Evolutionary conservation across 371 early-diverging fungal genomes (phyloP), one percentile per base, ranked within the genome.

Genomic region (Lichtheimia ramosa): DNA sequence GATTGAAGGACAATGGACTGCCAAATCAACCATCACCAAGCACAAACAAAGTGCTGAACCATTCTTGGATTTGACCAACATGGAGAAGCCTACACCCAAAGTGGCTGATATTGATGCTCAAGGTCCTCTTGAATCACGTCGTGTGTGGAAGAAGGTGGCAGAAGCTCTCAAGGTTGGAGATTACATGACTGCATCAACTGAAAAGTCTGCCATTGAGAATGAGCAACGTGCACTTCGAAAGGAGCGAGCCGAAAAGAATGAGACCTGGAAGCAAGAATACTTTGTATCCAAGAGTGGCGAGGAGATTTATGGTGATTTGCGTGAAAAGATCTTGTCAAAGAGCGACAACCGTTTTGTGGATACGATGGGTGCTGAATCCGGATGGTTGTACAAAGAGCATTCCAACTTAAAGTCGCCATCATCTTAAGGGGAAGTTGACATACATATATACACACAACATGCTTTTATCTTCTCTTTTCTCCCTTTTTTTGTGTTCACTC

Each of bases 171-270:
- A 70, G 48, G 64, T 66, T 23, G 84, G 86, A 48, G 86, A 91
- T 58, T 91, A 86, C 61, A 80, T 74, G 13, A 73, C 82, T 2
- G 93, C 93, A 0, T 88, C 89, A 5, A 67, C 68, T 51, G 83
- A 86, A 56, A 92, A 92, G 69, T 75, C 89, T 3, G 73, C 64
- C 1, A 87, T 92, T 54, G 93, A 92, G 65, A 89, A 91, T 24
- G 74, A 74, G 28, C 91, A 92, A 69, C 81, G 93, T 7, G 79
- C 81, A 15, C 54, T 86, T 62, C 85, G 90, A 43, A 88, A 85
- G 73, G 78, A 80, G 43, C 86, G 93, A 16, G 81, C 76, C 10
- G 83, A 80, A 24, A 65, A 68, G 20, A 81, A 79, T 25, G 78
- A 82, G 42, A 77, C 65, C 42, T 92, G 92, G 88, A 69, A 61